These are phyloP conservation scores for Xylaria curta DNA, from an alignment of 495 filamentous ascomycete species.

Conservation along the genomic window DNA sequence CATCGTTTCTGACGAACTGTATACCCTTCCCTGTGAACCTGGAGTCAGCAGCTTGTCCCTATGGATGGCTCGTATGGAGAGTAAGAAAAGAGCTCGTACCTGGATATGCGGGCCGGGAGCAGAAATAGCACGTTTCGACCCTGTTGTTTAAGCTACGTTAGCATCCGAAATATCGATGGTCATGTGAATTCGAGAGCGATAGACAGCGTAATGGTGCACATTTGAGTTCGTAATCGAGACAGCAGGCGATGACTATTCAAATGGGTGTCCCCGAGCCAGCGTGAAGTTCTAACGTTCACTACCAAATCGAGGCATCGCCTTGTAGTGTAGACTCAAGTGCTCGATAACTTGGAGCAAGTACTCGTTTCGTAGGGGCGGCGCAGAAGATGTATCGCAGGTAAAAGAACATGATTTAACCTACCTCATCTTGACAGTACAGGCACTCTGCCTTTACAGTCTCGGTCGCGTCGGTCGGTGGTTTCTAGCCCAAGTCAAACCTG, in stretches of 20 bases:
- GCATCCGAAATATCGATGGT: conserved; percentile 1
- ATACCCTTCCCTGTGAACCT: conserved; percentile 26
- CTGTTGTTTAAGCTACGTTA: conserved; percentile 33
- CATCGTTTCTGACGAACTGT: conserved; percentile 67
- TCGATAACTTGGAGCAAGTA: not conserved
- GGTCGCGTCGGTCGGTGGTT: conserved; percentile 17
- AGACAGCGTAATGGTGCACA: too few species aligned
- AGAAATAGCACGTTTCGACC: conserved; percentile 91
- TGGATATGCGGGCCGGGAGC: conserved; percentile 83
- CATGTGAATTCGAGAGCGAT: not conserved
- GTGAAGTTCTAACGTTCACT: not conserved
- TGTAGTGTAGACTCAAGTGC: not conserved
- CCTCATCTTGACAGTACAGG: conserved; percentile 47
- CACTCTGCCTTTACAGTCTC: conserved; percentile 19
- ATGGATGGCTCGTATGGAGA: conserved; percentile 17
- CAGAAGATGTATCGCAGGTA: not conserved
- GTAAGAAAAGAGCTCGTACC: conserved; percentile 51
- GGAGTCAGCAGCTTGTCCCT: conserved; percentile 4
- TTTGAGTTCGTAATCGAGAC: not conserved
- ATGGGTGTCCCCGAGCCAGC: not conserved
- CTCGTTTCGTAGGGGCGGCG: conserved; percentile 1
- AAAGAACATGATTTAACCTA: conserved; percentile 27
- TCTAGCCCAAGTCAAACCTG: conserved; percentile 22
- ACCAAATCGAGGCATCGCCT: not conserved
- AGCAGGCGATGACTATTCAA: not conserved